Percentiles rank a stretch among this genome's conserved stretches.
Conservation (phyloP, 2,329 filamentous ascomycete species). For the Chrysosporium keratinophilum region DNA sequence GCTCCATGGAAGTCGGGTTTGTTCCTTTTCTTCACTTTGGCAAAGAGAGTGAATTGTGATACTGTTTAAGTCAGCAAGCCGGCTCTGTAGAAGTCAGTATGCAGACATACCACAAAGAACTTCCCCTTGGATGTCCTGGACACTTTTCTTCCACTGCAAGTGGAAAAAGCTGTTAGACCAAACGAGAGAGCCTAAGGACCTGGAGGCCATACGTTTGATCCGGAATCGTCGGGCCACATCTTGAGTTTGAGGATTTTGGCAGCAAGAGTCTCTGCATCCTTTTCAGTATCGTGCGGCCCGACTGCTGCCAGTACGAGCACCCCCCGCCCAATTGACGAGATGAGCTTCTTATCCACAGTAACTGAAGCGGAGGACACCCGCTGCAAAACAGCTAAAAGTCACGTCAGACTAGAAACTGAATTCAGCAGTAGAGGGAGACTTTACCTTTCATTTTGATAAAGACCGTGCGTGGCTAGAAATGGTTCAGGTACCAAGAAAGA, state of each 20-base stretch:
- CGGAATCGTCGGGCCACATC: slow-evolving; percentile 76
- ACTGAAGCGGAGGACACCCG: slow-evolving; percentile 91
- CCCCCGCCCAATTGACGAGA: slow-evolving; percentile 85
- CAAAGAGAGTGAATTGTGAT: slow-evolving; percentile 91
- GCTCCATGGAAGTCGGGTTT: slow-evolving; percentile 94
- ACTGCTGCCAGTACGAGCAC: slow-evolving; percentile 86
- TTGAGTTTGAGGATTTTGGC: slow-evolving; percentile 80
- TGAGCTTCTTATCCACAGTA: slow-evolving; percentile 78
- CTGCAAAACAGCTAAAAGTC: slow-evolving; percentile 67
- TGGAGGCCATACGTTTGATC: slow-evolving; percentile 46
- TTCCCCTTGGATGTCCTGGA: slow-evolving; percentile 80
- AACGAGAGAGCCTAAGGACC: slow-evolving; percentile 11
- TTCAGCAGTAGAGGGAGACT: slow-evolving; percentile 9
- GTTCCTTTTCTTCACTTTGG: slow-evolving; percentile 86
- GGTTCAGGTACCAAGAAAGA: background rate
- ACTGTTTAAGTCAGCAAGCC: slow-evolving; percentile 44
- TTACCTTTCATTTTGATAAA: slow-evolving; percentile 34
- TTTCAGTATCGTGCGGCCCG: slow-evolving; percentile 78
- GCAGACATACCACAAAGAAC: slow-evolving; percentile 70
- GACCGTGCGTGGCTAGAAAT: background rate
- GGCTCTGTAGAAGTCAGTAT: background rate
- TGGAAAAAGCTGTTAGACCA: slow-evolving; percentile 10
- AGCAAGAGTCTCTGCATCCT: slow-evolving; percentile 75
- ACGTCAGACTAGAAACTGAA: background rate
- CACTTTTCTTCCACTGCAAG: slow-evolving; percentile 73